Conservation (phyloP, 257 asterid species). For the Striga asiatica region DNA sequence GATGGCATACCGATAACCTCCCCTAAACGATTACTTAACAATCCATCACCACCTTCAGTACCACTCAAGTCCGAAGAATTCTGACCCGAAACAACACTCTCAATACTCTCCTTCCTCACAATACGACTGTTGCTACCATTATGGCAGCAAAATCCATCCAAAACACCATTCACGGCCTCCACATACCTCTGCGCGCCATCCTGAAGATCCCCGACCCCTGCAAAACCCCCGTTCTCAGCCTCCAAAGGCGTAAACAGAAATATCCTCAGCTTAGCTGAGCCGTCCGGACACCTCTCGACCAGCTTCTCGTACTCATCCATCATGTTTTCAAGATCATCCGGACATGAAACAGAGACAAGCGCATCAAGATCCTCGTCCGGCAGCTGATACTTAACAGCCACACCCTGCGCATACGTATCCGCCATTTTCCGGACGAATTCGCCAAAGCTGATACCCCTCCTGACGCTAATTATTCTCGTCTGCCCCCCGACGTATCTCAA, state of each 20-base stretch:
- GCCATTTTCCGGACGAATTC: slow-evolving; percentile 62
- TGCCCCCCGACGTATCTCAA: slow-evolving; percentile 97
- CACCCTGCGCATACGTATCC: slow-evolving; percentile 43
- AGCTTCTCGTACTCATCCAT: slow-evolving; percentile 91
- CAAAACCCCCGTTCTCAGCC: slow-evolving; percentile 27
- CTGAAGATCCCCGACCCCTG: slow-evolving; percentile 45
- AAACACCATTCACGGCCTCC: slow-evolving; percentile 84
- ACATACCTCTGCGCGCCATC: slow-evolving; percentile 77
- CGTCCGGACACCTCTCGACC: slow-evolving; percentile 62
- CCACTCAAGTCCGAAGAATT: slow-evolving; percentile 58
- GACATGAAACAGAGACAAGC: slow-evolving; percentile 80
- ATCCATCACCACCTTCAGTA: slow-evolving; percentile 48
- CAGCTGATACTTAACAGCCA: slow-evolving; percentile 80
- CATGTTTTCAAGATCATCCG: slow-evolving; percentile 97
- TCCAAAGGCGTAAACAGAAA: slow-evolving; percentile 79
- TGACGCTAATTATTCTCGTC: slow-evolving; percentile 74
- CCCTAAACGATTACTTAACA: slow-evolving; percentile 24
- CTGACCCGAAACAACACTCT: slow-evolving; percentile 59
- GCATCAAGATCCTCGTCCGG: slow-evolving; percentile 98
- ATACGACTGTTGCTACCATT: slow-evolving; percentile 47
- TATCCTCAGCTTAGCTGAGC: slow-evolving; percentile 83
- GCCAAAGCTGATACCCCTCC: slow-evolving; percentile 45
- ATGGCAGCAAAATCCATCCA: slow-evolving; percentile 32
- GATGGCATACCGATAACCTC: slow-evolving; percentile 43
- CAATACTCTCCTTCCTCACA: slow-evolving; percentile 59